Evolutionary conservation across 2,329 filamentous ascomycete species (phyloP), one percentile per base, ranked within the genome.

Genomic region (Alternaria sp.): DNA sequence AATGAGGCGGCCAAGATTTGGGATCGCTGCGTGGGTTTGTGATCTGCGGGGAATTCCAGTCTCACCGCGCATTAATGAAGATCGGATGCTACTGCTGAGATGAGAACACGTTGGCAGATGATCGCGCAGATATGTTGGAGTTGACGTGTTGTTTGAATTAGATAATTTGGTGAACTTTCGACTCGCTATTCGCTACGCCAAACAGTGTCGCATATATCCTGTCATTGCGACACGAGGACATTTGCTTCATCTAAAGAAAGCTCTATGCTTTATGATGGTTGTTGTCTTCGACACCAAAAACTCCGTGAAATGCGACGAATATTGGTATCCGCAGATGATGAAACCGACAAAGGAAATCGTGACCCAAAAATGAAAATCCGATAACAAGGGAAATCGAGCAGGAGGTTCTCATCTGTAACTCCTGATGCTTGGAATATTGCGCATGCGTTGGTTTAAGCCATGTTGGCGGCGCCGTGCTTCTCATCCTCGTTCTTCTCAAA

Each of bases 401-500:
- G 44, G 55, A 62, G 60, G 60, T 62, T 62, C 60, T 62, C 60
- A n/a, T 62, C 36, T 62, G 55, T 59, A 21, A 5, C 60, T 62
- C 49, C 47, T 26, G n/a, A 28, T 47, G 43, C 12, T 44, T 52
- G 50, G 10, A 40, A 30, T 43, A 13, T 32, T 43, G 51, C 30
- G 51, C 23, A 17, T n/a, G 12, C 32, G 43, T 50, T 43, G 58
- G 21, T 32, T 63, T 67, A 77, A 43, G 71, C 74, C 63, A 73
- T 71, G 56, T 67, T 69, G 54, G 70, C 69, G 3, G 61, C 71
- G 54, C 71, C 72, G 54, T 68, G 69, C 68, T 78, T 77, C 54
- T 74, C 75, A 19, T 85, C 81, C 21, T 73, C 77, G 62, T 84
- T 81, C 17, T 69, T 73, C 28, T 83, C 81, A 63, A 86, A 86